phyloP scores from a whole-genome alignment of 768 basidiomycete species.

The Calocybe gangraenosa region DNA sequence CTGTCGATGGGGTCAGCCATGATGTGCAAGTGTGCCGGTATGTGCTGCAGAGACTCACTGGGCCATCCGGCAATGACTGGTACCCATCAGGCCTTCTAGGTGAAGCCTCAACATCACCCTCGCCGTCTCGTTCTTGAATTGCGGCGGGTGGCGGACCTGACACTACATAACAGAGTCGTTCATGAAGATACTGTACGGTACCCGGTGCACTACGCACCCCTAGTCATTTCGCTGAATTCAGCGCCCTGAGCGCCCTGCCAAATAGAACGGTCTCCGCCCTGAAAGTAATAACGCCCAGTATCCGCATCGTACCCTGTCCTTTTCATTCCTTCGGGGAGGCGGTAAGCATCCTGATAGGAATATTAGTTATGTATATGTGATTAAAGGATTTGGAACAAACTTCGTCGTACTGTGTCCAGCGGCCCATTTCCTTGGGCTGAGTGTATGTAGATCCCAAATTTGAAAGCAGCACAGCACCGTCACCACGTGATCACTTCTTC shows the following conservation, averaged over 20 bases:
- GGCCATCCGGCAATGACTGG: constrained; percentile 46
- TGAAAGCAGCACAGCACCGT: no score
- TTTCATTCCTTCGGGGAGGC: constrained; percentile 53
- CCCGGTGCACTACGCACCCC: constrained; percentile 26
- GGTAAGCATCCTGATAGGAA: constrained; percentile 41
- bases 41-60: constrained; percentile 36
- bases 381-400: constrained; percentile 20
- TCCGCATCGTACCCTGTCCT: constrained; percentile 79
- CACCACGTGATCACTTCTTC: no score
- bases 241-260: constrained; percentile 61
- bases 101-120: constrained; percentile 58
- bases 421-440: constrained; percentile 21
- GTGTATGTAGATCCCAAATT: background rate
- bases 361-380: background rate
- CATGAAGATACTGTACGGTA: background rate
- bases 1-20: background rate
- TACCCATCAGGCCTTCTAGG: constrained; percentile 53
- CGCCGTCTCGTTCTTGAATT: constrained; percentile 28
- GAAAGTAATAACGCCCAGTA: constrained; percentile 61
- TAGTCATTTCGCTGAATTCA: constrained; percentile 54
- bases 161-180: constrained; percentile 9
- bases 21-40: no score
- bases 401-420: constrained; percentile 45
- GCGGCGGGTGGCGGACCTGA: constrained; percentile 19
- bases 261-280: constrained; percentile 48